Percentiles rank a stretch among this genome's conserved stretches.
Conservation (phyloP, 305 asterid species). For the Solanum hybrid region DNA sequence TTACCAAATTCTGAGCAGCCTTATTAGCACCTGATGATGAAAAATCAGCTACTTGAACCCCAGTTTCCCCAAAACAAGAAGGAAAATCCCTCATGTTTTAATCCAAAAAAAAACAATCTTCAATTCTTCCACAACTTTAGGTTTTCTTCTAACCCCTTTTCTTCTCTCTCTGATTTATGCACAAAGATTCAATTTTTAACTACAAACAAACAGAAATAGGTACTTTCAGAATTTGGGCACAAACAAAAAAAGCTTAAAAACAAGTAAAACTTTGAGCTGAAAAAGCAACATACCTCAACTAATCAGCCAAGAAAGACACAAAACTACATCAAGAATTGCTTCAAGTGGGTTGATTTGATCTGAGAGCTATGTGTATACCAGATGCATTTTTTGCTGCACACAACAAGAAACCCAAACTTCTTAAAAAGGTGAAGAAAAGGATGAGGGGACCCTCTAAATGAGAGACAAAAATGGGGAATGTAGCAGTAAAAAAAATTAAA, state of each 20-base stretch:
- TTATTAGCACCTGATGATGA: slow-evolving; percentile 35
- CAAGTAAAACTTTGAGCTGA: neutral
- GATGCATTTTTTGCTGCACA: slow-evolving; percentile 31
- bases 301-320: slow-evolving; percentile 10
- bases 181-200: slow-evolving; percentile 13
- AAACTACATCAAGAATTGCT: slow-evolving; percentile 15
- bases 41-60: slow-evolving; percentile 71
- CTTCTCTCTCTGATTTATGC: slow-evolving; percentile 8
- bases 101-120: neutral
- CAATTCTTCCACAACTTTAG: neutral
- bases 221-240: slow-evolving; percentile 1
- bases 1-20: slow-evolving; percentile 48
- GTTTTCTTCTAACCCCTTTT: neutral
- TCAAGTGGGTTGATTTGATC: slow-evolving; percentile 19
- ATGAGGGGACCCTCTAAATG: slow-evolving; percentile 27
- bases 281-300: slow-evolving; percentile 27
- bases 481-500: slow-evolving; percentile 1
- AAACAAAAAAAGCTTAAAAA: neutral
- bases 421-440: slow-evolving; percentile 9
- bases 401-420: slow-evolving; percentile 22
- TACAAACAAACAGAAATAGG: slow-evolving; percentile 12
- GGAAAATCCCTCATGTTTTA: slow-evolving; percentile 66
- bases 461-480: slow-evolving; percentile 28
- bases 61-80: slow-evolving; percentile 74
- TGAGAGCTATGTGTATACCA: slow-evolving; percentile 5